These are phyloP conservation scores for Xanthoconium stramineum DNA, from an alignment of 768 basidiomycete species.

Conservation along the genomic window DNA sequence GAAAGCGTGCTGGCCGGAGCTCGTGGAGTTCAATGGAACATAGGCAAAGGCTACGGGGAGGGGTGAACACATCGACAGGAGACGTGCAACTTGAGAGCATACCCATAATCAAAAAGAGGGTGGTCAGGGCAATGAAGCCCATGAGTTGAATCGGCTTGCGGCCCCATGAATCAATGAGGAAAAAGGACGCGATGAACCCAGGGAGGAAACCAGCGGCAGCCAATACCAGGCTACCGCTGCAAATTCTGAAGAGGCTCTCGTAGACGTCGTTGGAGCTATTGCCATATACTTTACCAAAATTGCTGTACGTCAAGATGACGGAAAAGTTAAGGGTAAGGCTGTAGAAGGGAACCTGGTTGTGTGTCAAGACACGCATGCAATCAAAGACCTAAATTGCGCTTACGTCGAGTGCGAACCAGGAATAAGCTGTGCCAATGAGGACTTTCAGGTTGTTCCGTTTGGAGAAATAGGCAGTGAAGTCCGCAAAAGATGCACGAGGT, in stretches of 20 bases:
- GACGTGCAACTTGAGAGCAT: constrained; percentile 17
- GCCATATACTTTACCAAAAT: constrained; percentile 47
- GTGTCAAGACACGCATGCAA: background rate
- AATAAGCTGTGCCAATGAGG: constrained; percentile 71
- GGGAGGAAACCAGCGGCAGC: constrained; percentile 19
- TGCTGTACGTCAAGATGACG: constrained; percentile 70
- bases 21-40: constrained; percentile 49
- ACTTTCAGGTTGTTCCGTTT: constrained; percentile 77
- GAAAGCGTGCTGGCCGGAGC: constrained; percentile 49
- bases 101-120: constrained; percentile 70
- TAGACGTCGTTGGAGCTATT: constrained; percentile 13
- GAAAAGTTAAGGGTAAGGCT: constrained; percentile 80
- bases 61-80: background rate
- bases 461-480: constrained; percentile 67
- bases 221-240: constrained; percentile 18
- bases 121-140: constrained; percentile 64
- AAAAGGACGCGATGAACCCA: constrained; percentile 64
- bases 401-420: constrained; percentile 89
- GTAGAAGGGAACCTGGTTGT: constrained; percentile 76
- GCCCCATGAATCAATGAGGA: constrained; percentile 68
- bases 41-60: constrained; percentile 55
- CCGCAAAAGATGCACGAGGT: constrained; percentile 61
- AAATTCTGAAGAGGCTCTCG: constrained; percentile 24
- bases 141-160: constrained; percentile 74
- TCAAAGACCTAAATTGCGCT: constrained; percentile 22